Evolutionary conservation across 805 yeast species (phyloP), one percentile per base, ranked within the genome.

Genomic region (Yarrowia alimentaria): DNA sequence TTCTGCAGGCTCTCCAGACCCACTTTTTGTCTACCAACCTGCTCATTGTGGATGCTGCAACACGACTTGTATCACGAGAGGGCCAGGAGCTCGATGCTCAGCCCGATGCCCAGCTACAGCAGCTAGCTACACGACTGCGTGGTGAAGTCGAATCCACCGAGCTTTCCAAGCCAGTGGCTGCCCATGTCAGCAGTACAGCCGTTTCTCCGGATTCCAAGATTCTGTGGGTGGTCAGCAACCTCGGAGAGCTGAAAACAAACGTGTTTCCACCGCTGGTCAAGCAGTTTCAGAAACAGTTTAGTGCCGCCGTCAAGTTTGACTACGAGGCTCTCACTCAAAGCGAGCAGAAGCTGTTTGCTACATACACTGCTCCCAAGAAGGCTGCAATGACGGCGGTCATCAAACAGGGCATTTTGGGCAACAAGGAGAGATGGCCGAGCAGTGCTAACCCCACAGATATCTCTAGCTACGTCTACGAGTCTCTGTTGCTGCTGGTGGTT

Each of bases 341-440:
- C 62, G 84, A 80, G 55, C 62, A 68, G 10, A 74, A 76, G 1
- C 68, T 83, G 5, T 80, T 81, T 57, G 75, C 74, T 11, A 73
- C 74, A 16, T 82, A 74, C 57, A 65, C 79, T 43, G 70, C 73
- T 5, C 74, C 73, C 43, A 74, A 79, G 62, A 71, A 78, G 56
- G 57, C 68, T 11, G 57, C 65, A 49, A 53, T 76, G 31, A 66
- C 68, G 3, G 70, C 63, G 38, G 72, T 71, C 22, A 62, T 71
- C n/a, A 63, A 65, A 51, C 61, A 59, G 22, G 79, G 76, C 22
- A 66, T 73, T 32, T 28, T 56, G 8, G 54, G 53, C 12, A 63
- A 64, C 34, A 64, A 59, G 47, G 61, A 65, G 6, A 73, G 73
- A 53, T 77, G 80, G 83, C 62, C 68, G 5, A 59, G 63, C 9